Evolutionary conservation across 2,329 filamentous ascomycete genomes (phyloP).

Genomic region (Talaromyces piceae): DNA sequence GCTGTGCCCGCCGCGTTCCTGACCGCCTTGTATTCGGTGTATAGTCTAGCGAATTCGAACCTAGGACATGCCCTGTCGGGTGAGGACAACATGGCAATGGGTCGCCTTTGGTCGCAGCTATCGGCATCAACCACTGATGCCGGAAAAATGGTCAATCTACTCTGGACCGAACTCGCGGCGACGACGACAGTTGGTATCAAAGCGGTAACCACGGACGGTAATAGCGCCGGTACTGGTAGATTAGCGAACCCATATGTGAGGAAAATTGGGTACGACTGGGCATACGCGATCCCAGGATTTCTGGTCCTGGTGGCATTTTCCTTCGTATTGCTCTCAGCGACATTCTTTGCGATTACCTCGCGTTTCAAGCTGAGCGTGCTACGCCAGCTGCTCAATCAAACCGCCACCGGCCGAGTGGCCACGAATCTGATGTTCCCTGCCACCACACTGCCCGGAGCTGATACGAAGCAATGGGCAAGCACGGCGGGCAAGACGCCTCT

Average conservation of each 20-base stretch:
- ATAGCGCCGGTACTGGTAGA: background rate
- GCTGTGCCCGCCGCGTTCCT: background rate
- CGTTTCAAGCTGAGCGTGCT: background rate
- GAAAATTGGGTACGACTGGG: background rate
- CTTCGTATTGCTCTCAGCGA: background rate
- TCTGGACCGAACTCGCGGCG: slow-evolving; percentile 41
- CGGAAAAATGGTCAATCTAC: slow-evolving; percentile 34
- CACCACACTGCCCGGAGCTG: background rate
- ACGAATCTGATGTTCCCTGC: background rate
- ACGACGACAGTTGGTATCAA: slow-evolving; percentile 38
- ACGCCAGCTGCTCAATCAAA: slow-evolving; percentile 1
- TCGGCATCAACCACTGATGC: slow-evolving; percentile 20
- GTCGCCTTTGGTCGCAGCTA: slow-evolving; percentile 33
- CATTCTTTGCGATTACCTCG: background rate
- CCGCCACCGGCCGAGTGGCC: background rate
- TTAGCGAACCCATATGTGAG: background rate
- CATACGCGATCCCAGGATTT: background rate
- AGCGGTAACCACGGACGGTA: background rate
- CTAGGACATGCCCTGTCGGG: slow-evolving; percentile 31
- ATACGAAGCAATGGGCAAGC: background rate
- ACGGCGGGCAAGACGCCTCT: background rate
- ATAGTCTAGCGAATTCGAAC: slow-evolving; percentile 24
- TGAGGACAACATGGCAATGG: slow-evolving; percentile 34
- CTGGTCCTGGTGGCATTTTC: background rate
- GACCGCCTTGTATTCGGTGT: slow-evolving; percentile 2